These are phyloP conservation scores for Persicaria maculosa DNA, from an alignment of 148 eudicot species.

Conservation along the genomic window DNA sequence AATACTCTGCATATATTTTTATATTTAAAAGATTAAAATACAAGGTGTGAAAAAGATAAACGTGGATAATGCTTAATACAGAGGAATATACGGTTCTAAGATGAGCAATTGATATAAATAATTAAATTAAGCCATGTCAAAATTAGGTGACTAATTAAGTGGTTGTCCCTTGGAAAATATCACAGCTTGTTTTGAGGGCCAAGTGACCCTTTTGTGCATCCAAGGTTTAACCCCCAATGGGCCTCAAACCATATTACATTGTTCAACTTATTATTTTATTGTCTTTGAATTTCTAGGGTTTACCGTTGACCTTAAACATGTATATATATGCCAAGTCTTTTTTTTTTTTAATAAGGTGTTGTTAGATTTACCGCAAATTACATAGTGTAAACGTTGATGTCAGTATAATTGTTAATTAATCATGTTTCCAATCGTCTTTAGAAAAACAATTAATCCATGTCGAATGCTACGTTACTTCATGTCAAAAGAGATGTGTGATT, in stretches of 20 bases:
- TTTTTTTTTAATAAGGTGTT: no score
- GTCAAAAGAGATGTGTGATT: no score
- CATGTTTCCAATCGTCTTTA: no score
- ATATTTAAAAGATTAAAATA: not conserved
- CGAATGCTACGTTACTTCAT: no score
- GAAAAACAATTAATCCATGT: no score
- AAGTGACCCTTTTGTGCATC: slow-evolving; percentile 12
- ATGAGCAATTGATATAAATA: not conserved
- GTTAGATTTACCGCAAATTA: no score
- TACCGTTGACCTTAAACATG: no score
- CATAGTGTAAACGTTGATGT: no score
- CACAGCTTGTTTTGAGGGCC: slow-evolving; percentile 5
- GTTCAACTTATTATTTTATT: not conserved
- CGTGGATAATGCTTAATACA: slow-evolving; percentile 5
- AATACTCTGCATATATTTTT: not conserved
- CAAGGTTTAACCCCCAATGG: not conserved
- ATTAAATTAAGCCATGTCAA: not conserved
- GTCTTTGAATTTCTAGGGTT: no score
- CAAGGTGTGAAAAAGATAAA: not conserved
- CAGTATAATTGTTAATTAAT: no score
- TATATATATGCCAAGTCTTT: no score
- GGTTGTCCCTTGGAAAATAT: not conserved
- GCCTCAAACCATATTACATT: not conserved
- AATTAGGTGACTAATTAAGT: not conserved
- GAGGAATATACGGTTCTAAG: not conserved